Conservation (phyloP, 2,329 filamentous ascomycete species). For the Fusarium sp. region DNA sequence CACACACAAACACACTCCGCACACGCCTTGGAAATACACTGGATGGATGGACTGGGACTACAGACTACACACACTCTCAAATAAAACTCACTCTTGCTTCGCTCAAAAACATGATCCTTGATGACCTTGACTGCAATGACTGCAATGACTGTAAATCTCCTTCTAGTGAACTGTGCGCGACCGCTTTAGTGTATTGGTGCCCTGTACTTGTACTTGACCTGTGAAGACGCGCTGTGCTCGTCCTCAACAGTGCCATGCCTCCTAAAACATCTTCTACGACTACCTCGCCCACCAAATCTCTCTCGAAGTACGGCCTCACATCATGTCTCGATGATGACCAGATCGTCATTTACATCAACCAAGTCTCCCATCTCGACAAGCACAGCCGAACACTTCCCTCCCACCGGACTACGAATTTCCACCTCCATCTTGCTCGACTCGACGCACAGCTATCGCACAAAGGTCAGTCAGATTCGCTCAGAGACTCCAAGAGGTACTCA, state of each 20-base stretch:
- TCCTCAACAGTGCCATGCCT: not conserved
- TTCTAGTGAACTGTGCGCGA: not conserved
- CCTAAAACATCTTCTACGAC: not conserved
- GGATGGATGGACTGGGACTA: not conserved
- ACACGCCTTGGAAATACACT: not conserved
- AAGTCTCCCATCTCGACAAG: conserved; percentile 45
- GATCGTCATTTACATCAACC: conserved; percentile 45
- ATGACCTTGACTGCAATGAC: not conserved
- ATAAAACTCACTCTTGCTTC: conserved; percentile 5
- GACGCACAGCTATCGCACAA: conserved; percentile 42
- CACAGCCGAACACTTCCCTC: conserved; percentile 44
- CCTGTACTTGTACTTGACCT: not conserved
- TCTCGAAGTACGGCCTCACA: not conserved
- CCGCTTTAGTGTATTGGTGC: not conserved
- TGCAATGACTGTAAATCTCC: not conserved
- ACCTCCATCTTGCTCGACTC: conserved; percentile 56
- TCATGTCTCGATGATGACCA: conserved; percentile 42
- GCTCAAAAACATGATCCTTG: not conserved
- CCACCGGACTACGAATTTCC: conserved; percentile 47
- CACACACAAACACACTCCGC: not conserved
- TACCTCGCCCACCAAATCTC: not conserved
- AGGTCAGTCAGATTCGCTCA: conserved; percentile 3
- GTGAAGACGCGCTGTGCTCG: not conserved
- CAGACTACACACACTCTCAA: not conserved
- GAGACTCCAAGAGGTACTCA: conserved; percentile 19